A percentile compares a stretch with the other conserved stretches of the same genome.
These are phyloP conservation scores for Cystofilobasidium capitatum DNA, from an alignment of 768 basidiomycete genomes.

Conservation along the genomic window DNA sequence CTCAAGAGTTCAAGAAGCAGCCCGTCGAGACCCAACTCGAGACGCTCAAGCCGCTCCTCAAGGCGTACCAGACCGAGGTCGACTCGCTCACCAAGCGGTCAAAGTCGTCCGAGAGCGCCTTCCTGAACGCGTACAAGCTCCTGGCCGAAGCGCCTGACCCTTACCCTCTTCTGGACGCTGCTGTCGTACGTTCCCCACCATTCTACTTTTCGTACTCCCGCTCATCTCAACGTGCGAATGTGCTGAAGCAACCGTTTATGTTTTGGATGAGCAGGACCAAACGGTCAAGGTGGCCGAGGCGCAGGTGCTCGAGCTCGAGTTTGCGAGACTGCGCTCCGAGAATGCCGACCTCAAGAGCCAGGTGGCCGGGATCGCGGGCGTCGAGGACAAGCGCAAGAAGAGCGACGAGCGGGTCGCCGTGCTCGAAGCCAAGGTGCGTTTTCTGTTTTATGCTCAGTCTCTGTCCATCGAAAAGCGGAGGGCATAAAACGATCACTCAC, in stretches of 20 bases:
- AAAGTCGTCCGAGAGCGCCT: constrained; percentile 86
- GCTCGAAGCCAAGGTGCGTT: constrained; percentile 67
- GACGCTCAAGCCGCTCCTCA: constrained; percentile 81
- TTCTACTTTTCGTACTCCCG: background rate
- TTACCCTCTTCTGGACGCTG: constrained; percentile 87
- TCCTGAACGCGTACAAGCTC: constrained; percentile 92
- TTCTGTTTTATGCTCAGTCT: background rate
- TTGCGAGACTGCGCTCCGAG: constrained; percentile 65
- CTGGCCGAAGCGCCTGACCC: constrained; percentile 96
- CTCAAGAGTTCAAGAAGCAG: constrained; percentile 89
- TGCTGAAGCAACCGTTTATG: no score
- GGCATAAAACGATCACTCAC: no score
- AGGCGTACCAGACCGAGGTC: constrained; percentile 94
- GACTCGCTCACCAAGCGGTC: constrained; percentile 88
- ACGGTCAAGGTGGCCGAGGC: constrained; percentile 81
- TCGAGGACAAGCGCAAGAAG: constrained; percentile 67
- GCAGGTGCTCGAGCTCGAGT: constrained; percentile 60
- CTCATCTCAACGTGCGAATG: no score
- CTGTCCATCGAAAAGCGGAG: background rate
- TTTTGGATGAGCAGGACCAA: no score
- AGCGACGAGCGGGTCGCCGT: constrained; percentile 62
- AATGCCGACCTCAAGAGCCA: constrained; percentile 67
- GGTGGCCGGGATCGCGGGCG: constrained; percentile 52
- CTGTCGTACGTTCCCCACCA: constrained; percentile 53
- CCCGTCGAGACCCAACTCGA: constrained; percentile 69